Evolutionary conservation across 192 early-diverging fungal genomes (phyloP), one percentile per base, ranked within the genome.

Genomic region (Rhizophagus clarus): DNA sequence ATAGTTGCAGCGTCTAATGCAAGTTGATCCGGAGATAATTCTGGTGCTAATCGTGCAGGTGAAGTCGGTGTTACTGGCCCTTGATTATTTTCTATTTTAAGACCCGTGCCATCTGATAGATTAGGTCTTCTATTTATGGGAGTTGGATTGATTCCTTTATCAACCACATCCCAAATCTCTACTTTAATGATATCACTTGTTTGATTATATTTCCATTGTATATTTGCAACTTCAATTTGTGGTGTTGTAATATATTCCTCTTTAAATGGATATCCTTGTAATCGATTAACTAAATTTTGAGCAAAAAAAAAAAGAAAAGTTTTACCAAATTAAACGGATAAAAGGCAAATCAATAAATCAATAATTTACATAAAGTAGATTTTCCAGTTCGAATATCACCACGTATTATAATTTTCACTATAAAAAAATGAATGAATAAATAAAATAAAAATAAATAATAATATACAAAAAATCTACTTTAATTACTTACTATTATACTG

Each of bases 121-220:
- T 29, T 29, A n/a, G 71, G 40, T 56, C 26, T 81, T 24, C 64
- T 14, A 51, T 63, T 83, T n/a, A 76, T 61, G 2, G 73, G 68
- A 49, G 68, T 69, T n/a, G 82, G 42, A 51, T 86, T 84, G 22
- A 85, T 67, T 10, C 84, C 88, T 34, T 87, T 88, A 74, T 90
- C 89, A 5, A 90, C 89, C 1, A 90, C 87, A 83, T 90, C 89
- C 89, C 89, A 90, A 28, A 90, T 76, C 51, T 90, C 89, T 29
- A 90, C 85, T 76, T 90, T 90, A 74, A 90, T 89, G 26, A 90
- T 85, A 77, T 90, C 89, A 81, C 82, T 87, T 28, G 86, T 85
- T 31, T 86, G 86, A 76, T 84, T 81, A 76, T 90, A 87, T 60
- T 87, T 83, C 89, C 89, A 90, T 32, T 86, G 89, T 37, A 90